Evolutionary conservation across 2,329 filamentous ascomycete genomes (phyloP).

Genomic region (Botrytis deweyae): DNA sequence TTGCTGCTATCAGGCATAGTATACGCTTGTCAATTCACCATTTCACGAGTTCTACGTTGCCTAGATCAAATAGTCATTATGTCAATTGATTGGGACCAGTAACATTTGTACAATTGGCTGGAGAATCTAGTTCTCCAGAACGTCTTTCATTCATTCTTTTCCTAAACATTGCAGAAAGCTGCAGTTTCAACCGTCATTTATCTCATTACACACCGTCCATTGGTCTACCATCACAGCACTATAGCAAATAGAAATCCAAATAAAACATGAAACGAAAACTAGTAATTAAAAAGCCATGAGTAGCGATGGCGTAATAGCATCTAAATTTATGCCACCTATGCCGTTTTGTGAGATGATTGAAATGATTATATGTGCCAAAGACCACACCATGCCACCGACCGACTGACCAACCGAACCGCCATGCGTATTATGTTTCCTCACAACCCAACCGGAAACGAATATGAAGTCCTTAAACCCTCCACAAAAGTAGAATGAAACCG

Average conservation of each 20-base stretch:
- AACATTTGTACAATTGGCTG: neutral
- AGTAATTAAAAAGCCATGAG: neutral
- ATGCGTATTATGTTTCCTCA: slow-evolving; percentile 8
- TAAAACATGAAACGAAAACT: neutral
- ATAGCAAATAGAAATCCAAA: neutral
- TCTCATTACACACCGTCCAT: neutral
- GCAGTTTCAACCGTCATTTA: neutral
- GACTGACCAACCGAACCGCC: neutral
- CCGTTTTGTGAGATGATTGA: neutral
- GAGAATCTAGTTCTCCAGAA: neutral
- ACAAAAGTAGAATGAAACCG: neutral
- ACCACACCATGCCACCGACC: neutral
- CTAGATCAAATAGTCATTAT: neutral
- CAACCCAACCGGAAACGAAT: neutral
- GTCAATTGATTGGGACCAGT: neutral
- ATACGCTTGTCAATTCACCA: neutral
- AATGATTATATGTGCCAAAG: neutral
- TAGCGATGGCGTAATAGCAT: neutral
- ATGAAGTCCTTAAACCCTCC: slow-evolving; percentile 7
- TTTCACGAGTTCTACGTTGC: neutral
- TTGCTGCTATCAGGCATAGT: neutral
- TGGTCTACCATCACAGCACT: neutral
- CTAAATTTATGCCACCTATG: slow-evolving; percentile 6
- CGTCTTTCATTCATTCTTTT: neutral
- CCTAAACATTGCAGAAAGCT: neutral